A percentile compares a stretch with the other conserved stretches of the same genome.
Evolutionary conservation across 331 rosid genomes (phyloP).

Genomic region (Rhamnella rubrinervis): DNA sequence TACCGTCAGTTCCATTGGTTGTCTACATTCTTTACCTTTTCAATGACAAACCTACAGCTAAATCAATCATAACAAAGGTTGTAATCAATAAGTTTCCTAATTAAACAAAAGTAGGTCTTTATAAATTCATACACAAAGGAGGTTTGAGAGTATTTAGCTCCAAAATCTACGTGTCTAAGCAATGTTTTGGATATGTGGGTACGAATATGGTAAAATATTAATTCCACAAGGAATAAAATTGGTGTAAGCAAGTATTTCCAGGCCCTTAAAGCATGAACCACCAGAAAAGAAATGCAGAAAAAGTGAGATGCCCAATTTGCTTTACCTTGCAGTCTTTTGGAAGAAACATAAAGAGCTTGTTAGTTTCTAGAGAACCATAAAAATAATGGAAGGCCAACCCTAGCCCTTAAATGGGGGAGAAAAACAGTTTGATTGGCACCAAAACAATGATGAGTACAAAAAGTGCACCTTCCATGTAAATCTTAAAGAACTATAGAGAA

Average conservation of each 20-base stretch:
- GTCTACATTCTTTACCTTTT: conserved; percentile 11
- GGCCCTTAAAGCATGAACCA: conserved; percentile 6
- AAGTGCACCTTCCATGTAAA: conserved; percentile 1
- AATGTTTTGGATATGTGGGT: too few relatives aligned
- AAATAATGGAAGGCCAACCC: conserved; percentile 14
- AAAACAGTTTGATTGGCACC: conserved; percentile 11
- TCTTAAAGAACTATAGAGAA: conserved; percentile 7
- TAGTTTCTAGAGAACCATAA: conserved; percentile 8
- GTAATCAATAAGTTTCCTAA: neutral
- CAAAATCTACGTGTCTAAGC: too few relatives aligned
- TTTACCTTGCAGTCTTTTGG: conserved; percentile 12
- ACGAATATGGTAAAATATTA: too few relatives aligned
- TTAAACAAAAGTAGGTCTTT: too few relatives aligned
- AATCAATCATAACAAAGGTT: neutral
- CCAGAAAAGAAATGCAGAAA: neutral
- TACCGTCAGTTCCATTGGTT: neutral
- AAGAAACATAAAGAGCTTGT: conserved; percentile 3
- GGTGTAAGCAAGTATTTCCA: neutral
- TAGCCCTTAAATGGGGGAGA: conserved; percentile 2
- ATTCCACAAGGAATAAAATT: too few relatives aligned
- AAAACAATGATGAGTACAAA: conserved; percentile 16
- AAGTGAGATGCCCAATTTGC: conserved; percentile 22
- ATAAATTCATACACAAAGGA: too few relatives aligned
- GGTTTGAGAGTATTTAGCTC: too few relatives aligned
- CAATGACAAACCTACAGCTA: conserved; percentile 4